phyloP scores from a whole-genome alignment of 805 yeast genomes.

The Barnettozyma californica region DNA sequence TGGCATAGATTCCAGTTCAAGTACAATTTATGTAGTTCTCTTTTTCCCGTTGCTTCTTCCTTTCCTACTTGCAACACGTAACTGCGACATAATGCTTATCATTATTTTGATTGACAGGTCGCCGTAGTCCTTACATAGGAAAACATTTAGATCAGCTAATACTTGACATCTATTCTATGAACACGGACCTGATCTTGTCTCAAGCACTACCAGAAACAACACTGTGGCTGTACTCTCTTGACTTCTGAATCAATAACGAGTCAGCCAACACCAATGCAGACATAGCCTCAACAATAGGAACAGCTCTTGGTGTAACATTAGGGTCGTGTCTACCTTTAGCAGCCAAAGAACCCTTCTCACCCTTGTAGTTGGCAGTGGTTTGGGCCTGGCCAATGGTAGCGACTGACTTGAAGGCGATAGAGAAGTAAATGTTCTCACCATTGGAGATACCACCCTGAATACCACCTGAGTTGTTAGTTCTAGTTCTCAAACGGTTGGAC shows the following conservation, averaged over 20 bases:
- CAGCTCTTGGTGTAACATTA: slow-evolving; percentile 96
- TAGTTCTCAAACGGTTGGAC: slow-evolving; percentile 67
- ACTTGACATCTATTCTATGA: neutral
- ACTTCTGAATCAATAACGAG: slow-evolving; percentile 74
- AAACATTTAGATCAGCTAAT: too few relatives aligned
- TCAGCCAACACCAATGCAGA: slow-evolving; percentile 92
- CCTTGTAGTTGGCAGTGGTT: slow-evolving; percentile 82
- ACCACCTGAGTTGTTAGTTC: slow-evolving; percentile 93
- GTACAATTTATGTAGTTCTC: too few relatives aligned
- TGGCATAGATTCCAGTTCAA: too few relatives aligned
- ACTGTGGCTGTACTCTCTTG: slow-evolving; percentile 57
- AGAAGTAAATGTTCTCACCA: slow-evolving; percentile 92
- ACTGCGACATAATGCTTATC: too few relatives aligned
- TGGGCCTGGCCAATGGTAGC: slow-evolving; percentile 96
- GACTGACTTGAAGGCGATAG: slow-evolving; percentile 95
- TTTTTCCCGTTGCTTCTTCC: too few relatives aligned
- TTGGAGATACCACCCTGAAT: slow-evolving; percentile 97
- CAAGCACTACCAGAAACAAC: slow-evolving; percentile 19
- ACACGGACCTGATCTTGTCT: neutral
- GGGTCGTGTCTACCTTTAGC: slow-evolving; percentile 99
- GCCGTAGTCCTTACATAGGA: too few relatives aligned
- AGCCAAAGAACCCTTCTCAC: slow-evolving; percentile 79
- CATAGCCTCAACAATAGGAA: slow-evolving; percentile 98
- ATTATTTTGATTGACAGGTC: too few relatives aligned
- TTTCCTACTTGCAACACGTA: too few relatives aligned